These are phyloP conservation scores for Polyporus tsugae DNA, from an alignment of 1,284 basidiomycete species.

Conservation along the genomic window DNA sequence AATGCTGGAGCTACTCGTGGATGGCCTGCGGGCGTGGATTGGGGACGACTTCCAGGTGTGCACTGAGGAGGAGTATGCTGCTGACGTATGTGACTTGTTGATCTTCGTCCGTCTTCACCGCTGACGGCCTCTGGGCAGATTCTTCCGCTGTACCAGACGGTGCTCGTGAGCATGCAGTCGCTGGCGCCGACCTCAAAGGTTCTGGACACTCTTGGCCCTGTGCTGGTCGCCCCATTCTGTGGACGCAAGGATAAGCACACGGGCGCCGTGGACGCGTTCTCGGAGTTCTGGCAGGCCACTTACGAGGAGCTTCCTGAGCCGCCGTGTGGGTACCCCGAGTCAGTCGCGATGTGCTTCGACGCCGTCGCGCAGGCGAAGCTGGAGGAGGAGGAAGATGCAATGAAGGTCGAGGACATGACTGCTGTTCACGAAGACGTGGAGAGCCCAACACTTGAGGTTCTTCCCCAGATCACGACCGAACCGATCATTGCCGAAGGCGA, in stretches of 20 bases:
- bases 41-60: slow-evolving; percentile 62
- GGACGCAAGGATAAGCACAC: slow-evolving; percentile 54
- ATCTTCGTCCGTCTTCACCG: not conserved
- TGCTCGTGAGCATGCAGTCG: slow-evolving; percentile 56
- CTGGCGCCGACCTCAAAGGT: slow-evolving; percentile 48
- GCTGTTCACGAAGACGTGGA: slow-evolving; percentile 11
- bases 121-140: slow-evolving; percentile 47
- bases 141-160: slow-evolving; percentile 64
- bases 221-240: slow-evolving; percentile 62
- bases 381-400: slow-evolving; percentile 29
- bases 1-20: slow-evolving; percentile 57
- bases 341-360: slow-evolving; percentile 33
- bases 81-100: slow-evolving; percentile 55
- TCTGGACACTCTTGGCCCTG: slow-evolving; percentile 53
- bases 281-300: slow-evolving; percentile 62
- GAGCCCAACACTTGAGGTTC: slow-evolving; percentile 5
- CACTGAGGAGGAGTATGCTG: slow-evolving; percentile 58
- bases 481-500: not conserved
- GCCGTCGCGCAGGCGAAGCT: slow-evolving; percentile 26
- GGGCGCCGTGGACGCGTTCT: slow-evolving; percentile 55
- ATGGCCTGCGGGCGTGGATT: slow-evolving; percentile 69
- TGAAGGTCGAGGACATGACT: slow-evolving; percentile 30
- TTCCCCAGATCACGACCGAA: not conserved
- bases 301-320: slow-evolving; percentile 53
- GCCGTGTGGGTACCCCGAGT: slow-evolving; percentile 56